Conservation (phyloP, 306 rosid genomes). For the Arachis hypogaea region DNA sequence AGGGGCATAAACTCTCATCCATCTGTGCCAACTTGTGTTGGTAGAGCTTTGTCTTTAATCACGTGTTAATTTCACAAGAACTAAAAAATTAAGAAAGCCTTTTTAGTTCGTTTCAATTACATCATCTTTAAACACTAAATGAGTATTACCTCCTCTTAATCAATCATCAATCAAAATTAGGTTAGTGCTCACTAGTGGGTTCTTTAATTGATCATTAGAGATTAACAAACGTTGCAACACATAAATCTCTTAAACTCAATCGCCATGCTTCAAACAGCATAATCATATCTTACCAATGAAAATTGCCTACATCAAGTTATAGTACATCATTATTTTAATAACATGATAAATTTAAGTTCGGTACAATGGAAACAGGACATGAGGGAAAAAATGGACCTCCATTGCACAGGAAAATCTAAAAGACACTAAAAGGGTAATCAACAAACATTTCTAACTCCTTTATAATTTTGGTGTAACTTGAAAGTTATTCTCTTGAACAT, state of each 20-base stretch:
- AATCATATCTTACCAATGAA: not conserved
- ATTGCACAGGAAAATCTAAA: constrained; percentile 20
- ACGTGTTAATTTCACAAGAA: not conserved
- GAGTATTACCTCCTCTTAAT: not conserved
- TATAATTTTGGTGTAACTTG: constrained; percentile 16
- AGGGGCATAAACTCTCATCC: no score
- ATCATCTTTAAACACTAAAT: not conserved
- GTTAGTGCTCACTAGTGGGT: no score
- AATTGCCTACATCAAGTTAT: constrained; percentile 32
- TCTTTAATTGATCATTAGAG: not conserved
- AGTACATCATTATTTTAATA: not conserved
- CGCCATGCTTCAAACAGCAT: not conserved
- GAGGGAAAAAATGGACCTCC: constrained; percentile 23
- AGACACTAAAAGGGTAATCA: constrained; percentile 3
- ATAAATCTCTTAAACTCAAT: not conserved
- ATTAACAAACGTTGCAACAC: constrained; percentile 14
- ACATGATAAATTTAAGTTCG: constrained; percentile 18
- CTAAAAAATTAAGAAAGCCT: not conserved
- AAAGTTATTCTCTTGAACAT: constrained; percentile 28
- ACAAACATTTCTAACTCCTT: constrained; percentile 26
- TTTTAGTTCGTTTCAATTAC: not conserved
- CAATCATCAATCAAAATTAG: not conserved
- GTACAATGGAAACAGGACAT: constrained; percentile 3
- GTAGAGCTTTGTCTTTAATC: not conserved
- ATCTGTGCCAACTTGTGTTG: no score